Conservation (phyloP, 345 rosid species). For the Excoecaria agallocha region DNA sequence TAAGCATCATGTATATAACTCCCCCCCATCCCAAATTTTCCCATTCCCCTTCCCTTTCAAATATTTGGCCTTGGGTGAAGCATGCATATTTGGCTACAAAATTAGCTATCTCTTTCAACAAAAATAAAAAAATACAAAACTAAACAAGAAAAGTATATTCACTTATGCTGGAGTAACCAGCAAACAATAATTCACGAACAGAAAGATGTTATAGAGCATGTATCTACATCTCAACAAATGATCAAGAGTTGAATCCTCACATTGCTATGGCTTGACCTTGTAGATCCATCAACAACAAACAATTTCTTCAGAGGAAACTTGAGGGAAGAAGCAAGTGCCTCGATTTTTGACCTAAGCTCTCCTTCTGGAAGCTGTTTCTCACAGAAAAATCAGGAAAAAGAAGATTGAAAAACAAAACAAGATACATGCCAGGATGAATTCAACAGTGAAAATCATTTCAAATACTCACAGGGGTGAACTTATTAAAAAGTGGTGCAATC, state of each 20-base stretch:
- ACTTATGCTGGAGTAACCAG: not conserved
- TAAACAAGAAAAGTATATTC: not conserved
- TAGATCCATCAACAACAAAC: conserved; percentile 98
- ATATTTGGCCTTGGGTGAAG: no score
- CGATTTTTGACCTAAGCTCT: conserved; percentile 72
- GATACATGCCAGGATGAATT: not conserved
- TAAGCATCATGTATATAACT: not conserved
- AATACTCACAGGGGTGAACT: conserved; percentile 88
- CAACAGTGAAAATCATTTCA: conserved; percentile 1
- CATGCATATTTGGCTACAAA: no score
- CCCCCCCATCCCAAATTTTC: not conserved
- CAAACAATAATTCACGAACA: not conserved
- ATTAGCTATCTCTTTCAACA: no score
- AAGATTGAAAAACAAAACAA: conserved; percentile 19
- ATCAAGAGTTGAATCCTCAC: conserved; percentile 45
- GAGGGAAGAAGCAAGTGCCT: conserved; percentile 84
- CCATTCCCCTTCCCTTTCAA: not conserved
- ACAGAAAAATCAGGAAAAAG: conserved; percentile 17
- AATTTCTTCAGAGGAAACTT: conserved; percentile 90
- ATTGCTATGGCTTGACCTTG: conserved; percentile 99
- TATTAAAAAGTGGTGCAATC: conserved; percentile 96
- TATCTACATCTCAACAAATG: not conserved
- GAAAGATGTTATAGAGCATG: not conserved
- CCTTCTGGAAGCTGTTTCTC: conserved; percentile 85
- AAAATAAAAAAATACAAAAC: not conserved